phyloP scores from a whole-genome alignment of 306 rosid genomes.

The Cicer chorassanicum region DNA sequence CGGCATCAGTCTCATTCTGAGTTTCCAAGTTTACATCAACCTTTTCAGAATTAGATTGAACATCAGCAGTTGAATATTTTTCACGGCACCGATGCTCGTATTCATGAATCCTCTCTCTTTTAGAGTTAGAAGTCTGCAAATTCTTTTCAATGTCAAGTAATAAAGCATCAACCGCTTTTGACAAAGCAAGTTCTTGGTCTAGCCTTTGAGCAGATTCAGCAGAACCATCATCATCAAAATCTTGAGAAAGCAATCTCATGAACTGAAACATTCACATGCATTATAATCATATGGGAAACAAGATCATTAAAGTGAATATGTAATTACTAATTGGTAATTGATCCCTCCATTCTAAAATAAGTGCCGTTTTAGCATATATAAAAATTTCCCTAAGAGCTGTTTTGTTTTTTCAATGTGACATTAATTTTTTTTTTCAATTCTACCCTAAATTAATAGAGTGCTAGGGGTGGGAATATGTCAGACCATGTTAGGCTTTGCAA shows the following conservation, averaged over 20 bases:
- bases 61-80: constrained; percentile 57
- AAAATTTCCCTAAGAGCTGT: too few relatives aligned
- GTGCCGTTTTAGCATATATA: too few relatives aligned
- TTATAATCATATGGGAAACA: background rate
- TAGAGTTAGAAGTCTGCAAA: constrained; percentile 50
- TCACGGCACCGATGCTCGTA: constrained; percentile 70
- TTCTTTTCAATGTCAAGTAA: constrained; percentile 55
- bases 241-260: constrained; percentile 78
- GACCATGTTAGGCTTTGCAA: too few relatives aligned
- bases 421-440: too few relatives aligned
- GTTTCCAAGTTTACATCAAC: constrained; percentile 43
- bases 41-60: constrained; percentile 53
- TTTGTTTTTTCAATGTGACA: too few relatives aligned
- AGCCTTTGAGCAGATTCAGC: constrained; percentile 62
- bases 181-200: constrained; percentile 74
- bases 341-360: too few relatives aligned
- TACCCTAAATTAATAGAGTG: too few relatives aligned
- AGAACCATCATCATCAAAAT: constrained; percentile 55
- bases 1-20: constrained; percentile 40
- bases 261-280: constrained; percentile 60
- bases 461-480: too few relatives aligned
- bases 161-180: constrained; percentile 68
- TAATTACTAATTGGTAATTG: background rate
- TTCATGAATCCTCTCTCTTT: constrained; percentile 64
- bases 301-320: background rate